Conservation (phyloP, 2,329 filamentous ascomycete species). For the Septoria petroselini region DNA sequence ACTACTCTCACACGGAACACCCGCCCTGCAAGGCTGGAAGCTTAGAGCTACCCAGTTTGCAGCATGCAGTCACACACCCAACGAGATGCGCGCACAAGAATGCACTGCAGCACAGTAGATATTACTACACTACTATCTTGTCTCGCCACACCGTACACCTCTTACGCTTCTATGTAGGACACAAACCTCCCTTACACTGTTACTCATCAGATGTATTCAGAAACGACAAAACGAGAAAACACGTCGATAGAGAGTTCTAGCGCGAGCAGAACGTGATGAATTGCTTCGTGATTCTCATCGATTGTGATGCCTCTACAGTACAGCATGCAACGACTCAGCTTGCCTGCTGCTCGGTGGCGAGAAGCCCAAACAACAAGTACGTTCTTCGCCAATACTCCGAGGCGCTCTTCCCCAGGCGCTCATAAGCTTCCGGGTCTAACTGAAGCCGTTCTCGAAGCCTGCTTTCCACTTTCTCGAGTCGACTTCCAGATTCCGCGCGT, state of each 20-base stretch:
- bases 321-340: constrained; percentile 4
- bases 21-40: background rate
- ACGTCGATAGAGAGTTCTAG: no score
- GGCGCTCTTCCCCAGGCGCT: constrained; percentile 60
- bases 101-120: no score
- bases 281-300: background rate
- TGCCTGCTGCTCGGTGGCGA: constrained; percentile 44
- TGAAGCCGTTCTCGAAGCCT: constrained; percentile 49
- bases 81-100: no score
- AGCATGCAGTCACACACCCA: background rate
- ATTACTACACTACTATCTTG: no score
- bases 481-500: background rate
- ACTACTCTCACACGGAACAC: no score
- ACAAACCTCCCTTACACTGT: no score
- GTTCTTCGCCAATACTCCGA: constrained; percentile 81
- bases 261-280: no score
- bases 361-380: constrained; percentile 73
- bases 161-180: no score
- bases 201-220: no score
- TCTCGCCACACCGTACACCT: no score
- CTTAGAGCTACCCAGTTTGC: background rate
- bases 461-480: constrained; percentile 31
- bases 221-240: no score
- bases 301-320: background rate
- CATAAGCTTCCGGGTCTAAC: constrained; percentile 49